Percentiles rank a stretch among this genome's conserved stretches.
Conservation (phyloP, 177 flowering plant species). For the Vitis hybrid region DNA sequence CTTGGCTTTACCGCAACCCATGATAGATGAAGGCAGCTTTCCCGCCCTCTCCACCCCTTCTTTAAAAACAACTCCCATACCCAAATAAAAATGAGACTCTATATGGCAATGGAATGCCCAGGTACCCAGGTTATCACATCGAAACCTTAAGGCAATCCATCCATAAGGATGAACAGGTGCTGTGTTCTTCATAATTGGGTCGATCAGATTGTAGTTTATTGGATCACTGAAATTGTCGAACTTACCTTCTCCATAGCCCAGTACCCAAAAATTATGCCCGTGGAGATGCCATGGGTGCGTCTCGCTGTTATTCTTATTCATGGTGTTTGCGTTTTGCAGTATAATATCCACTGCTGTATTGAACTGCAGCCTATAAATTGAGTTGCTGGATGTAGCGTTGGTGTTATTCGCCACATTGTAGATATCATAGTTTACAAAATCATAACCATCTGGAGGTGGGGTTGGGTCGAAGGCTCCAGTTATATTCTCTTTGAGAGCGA, state of each 20-base stretch:
- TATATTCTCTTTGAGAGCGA: too few species aligned
- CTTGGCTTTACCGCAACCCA: conserved; percentile 63
- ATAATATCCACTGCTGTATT: too few species aligned
- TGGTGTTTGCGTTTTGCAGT: too few species aligned
- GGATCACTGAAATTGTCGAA: conserved; percentile 53
- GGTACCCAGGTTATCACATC: conserved; percentile 77
- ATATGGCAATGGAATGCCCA: conserved; percentile 97
- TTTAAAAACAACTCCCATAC: conserved; percentile 87
- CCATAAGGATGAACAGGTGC: conserved; percentile 35
- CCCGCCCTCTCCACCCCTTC: conserved; percentile 74
- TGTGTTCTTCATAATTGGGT: conserved; percentile 88
- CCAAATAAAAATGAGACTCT: conserved; percentile 84
- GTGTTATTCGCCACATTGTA: too few species aligned
- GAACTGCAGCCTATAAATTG: too few species aligned
- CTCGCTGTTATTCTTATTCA: too few species aligned
- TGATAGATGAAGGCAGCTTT: conserved; percentile 58
- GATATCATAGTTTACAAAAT: too few species aligned
- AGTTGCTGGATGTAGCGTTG: too few species aligned
- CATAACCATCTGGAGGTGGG: too few species aligned
- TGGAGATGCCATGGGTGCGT: too few species aligned
- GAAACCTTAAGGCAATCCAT: conserved; percentile 81
- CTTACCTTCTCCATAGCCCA: conserved; percentile 82
- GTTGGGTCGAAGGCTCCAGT: too few species aligned
- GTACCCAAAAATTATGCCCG: conserved; percentile 95
- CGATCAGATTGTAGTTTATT: conserved; percentile 55